Base-by-base conservation (phyloP, 495 filamentous ascomycete species). In the Sporormia fimetaria region DNA sequence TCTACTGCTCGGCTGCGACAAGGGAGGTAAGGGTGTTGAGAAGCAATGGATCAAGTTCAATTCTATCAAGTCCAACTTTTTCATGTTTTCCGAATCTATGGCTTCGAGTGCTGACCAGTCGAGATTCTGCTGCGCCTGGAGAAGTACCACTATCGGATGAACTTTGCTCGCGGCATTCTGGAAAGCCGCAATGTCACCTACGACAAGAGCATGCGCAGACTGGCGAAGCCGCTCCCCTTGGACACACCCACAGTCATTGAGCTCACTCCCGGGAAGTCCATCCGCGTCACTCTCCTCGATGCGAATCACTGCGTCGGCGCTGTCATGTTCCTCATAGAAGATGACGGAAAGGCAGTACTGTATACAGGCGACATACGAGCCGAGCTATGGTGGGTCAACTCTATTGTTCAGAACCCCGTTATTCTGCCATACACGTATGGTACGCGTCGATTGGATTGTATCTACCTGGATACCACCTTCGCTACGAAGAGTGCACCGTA, bases 351-450 rank as follows among this genome's bases (percentile, higher is more conserved):
- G 37, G 78, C 85, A 6, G 70, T 87, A 10, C 66, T 95, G 1
- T 96, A 94, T 53, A 94, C 87, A 0, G 88, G 87, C n/a, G 87
- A 95, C 57, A 83, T 94, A 28, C 70, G 88, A 57, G 78, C 78
- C 12, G 78, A 83, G 49, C 45, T 57, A 14, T 83, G 80, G 80
- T 81, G 76, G 76, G 66, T 81, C 3, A 67, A 70, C 31, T 66
- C 69, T 21, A 62, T 94, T 17, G 62, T 67, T 0, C 73, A 81
- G 29, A 76, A 84, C 47, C 88, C 87, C 0, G 53, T 76, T 15
- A 56, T 94, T 29, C 63, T 92, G 16, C 80, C 87, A 34, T 95
- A 86, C 52, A 70, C 80, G 0, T 61, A 71, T 8, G 78, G 80
- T 1, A 47, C 68, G 15, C 81, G 75, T 51, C 68, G 60, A 1